phyloP scores from a whole-genome alignment of 202 grass and related monocot genomes.

The Cymbopogon flexuosus region DNA sequence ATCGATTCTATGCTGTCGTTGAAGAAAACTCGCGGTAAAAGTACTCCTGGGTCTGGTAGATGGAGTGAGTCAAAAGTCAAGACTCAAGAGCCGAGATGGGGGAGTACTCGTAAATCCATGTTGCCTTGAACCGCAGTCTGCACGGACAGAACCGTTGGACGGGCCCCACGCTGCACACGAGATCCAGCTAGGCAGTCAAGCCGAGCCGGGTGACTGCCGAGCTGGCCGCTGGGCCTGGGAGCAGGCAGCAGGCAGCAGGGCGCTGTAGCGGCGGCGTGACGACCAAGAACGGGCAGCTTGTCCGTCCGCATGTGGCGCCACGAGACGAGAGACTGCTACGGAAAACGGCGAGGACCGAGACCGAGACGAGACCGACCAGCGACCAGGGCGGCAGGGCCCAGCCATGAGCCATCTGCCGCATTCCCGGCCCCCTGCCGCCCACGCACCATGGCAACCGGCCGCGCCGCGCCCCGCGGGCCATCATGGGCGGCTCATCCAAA shows the following conservation, averaged over 20 bases:
- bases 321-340: neutral
- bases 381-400: neutral
- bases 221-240: neutral
- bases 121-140: neutral
- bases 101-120: neutral
- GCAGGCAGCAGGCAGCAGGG: neutral
- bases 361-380: neutral
- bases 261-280: conserved; percentile 5
- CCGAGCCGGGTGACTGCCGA: too few species aligned
- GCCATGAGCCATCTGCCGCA: neutral
- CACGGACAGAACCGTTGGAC: neutral
- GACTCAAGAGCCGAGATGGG: neutral
- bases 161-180: neutral
- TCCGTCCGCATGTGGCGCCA: conserved; percentile 41
- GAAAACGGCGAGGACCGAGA: neutral
- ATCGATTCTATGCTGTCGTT: too few species aligned
- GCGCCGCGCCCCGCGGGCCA: neutral
- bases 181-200: conserved; percentile 28
- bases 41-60: too few species aligned
- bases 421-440: conserved; percentile 23
- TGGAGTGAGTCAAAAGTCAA: too few species aligned
- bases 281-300: conserved; percentile 6
- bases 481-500: neutral
- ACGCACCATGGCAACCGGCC: conserved; percentile 7
- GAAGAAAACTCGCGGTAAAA: too few species aligned